A percentile compares a stretch with the other conserved stretches of the same genome.
Evolutionary conservation across 1,139 yeast species (phyloP).

Genomic region (Arxiozyma telluris): DNA sequence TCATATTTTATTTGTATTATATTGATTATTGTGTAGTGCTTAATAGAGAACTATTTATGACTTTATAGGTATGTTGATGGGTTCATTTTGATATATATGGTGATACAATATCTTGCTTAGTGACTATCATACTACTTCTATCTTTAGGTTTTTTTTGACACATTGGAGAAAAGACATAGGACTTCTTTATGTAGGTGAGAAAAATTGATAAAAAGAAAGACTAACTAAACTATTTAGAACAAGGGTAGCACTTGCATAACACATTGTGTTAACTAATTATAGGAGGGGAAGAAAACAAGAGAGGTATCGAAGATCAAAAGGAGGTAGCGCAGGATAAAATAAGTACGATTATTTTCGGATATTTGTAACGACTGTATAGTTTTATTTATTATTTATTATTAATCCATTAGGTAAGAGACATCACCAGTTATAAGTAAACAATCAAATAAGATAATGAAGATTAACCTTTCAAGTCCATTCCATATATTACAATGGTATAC

Average conservation of each 20-base stretch:
- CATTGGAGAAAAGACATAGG: background rate
- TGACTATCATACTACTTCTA: background rate
- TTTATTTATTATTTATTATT: too few species aligned
- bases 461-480: conserved; percentile 25
- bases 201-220: background rate
- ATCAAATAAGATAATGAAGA: conserved; percentile 13
- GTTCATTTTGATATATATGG: background rate
- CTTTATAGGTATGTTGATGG: background rate
- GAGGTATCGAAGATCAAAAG: background rate
- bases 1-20: background rate
- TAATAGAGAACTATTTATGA: background rate
- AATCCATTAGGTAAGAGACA: too few species aligned
- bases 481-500: conserved; percentile 26
- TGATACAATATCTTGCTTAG: too few species aligned
- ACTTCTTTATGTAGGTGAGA: background rate
- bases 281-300: background rate
- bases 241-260: background rate
- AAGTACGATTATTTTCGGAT: background rate
- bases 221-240: background rate
- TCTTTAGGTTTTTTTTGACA: too few species aligned
- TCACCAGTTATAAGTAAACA: background rate
- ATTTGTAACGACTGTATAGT: background rate
- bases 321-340: background rate
- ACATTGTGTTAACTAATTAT: background rate
- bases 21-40: too few species aligned